Conservation (phyloP, 2,329 filamentous ascomycete species). For the Alternaria rosae region DNA sequence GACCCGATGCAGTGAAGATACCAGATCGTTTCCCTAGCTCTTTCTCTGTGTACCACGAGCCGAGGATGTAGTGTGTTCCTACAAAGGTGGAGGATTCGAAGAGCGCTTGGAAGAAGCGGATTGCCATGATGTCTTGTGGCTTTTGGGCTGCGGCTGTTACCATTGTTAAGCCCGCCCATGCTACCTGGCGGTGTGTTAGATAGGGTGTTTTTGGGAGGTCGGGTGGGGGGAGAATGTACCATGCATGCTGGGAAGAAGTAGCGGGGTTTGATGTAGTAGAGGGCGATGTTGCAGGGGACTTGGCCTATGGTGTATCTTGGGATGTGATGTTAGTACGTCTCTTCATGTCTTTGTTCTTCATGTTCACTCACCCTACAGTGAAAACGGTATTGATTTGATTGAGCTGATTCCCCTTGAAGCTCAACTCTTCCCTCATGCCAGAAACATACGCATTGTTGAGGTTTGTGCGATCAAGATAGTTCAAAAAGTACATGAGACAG, state of each 20-base stretch:
- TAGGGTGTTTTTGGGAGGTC: background rate
- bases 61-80: slow-evolving; percentile 66
- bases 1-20: slow-evolving; percentile 67
- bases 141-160: slow-evolving; percentile 61
- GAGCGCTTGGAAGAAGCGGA: slow-evolving; percentile 63
- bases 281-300: slow-evolving; percentile 53
- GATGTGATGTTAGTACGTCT: background rate
- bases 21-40: slow-evolving; percentile 69
- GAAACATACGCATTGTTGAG: slow-evolving; percentile 54
- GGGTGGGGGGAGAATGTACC: slow-evolving; percentile 43
- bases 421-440: slow-evolving; percentile 53
- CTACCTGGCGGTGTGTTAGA: slow-evolving; percentile 19
- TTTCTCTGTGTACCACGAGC: slow-evolving; percentile 67
- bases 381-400: slow-evolving; percentile 57
- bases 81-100: slow-evolving; percentile 66
- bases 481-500: slow-evolving; percentile 58
- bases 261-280: slow-evolving; percentile 70
- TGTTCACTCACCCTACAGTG: slow-evolving; percentile 35
- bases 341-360: background rate
- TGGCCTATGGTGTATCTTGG: slow-evolving; percentile 61
- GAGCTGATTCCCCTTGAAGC: slow-evolving; percentile 51
- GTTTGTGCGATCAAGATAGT: slow-evolving; percentile 51
- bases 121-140: slow-evolving; percentile 65
- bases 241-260: slow-evolving; percentile 71
- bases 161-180: slow-evolving; percentile 72